A percentile compares a stretch with the other conserved stretches of the same genome.
Conservation (phyloP, 2,329 filamentous ascomycete species). For the Cordyceps tenuipes region DNA sequence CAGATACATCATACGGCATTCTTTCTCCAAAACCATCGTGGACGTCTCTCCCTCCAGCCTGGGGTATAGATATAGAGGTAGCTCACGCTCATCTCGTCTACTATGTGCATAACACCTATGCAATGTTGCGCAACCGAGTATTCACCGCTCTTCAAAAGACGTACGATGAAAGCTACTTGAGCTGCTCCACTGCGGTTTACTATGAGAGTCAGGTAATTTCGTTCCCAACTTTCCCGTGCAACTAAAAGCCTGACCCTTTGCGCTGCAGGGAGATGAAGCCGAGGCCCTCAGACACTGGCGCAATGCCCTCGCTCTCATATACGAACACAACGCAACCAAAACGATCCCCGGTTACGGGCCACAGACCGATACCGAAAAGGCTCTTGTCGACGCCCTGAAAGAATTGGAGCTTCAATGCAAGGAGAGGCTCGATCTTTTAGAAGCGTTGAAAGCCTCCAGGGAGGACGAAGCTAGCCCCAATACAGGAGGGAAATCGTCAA, state of each 20-base stretch:
- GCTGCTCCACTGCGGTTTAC: slow-evolving; percentile 91
- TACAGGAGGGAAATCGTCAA: slow-evolving; percentile 14
- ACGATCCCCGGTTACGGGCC: slow-evolving; percentile 61
- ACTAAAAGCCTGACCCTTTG: background rate
- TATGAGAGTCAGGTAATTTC: slow-evolving; percentile 76
- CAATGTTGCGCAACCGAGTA: slow-evolving; percentile 46
- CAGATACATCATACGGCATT: background rate
- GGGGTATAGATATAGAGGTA: background rate
- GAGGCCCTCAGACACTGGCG: slow-evolving; percentile 91
- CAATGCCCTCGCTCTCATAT: slow-evolving; percentile 78
- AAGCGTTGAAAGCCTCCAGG: slow-evolving; percentile 65
- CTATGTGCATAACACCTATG: slow-evolving; percentile 23
- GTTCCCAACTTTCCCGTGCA: background rate
- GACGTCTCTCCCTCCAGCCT: background rate
- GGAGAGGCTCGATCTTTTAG: slow-evolving; percentile 81
- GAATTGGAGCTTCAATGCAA: slow-evolving; percentile 87
- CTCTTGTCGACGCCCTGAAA: slow-evolving; percentile 70
- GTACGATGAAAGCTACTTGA: slow-evolving; percentile 92
- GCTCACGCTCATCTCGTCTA: slow-evolving; percentile 14
- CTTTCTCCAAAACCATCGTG: background rate
- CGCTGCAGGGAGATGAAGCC: slow-evolving; percentile 68
- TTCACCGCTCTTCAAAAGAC: slow-evolving; percentile 84
- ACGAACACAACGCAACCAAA: slow-evolving; percentile 73
- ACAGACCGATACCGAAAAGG: slow-evolving; percentile 73
- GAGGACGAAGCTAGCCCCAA: slow-evolving; percentile 25